These are phyloP conservation scores for Ceratocystis papillata DNA, from an alignment of 2,329 filamentous ascomycete genomes.

Conservation along the genomic window DNA sequence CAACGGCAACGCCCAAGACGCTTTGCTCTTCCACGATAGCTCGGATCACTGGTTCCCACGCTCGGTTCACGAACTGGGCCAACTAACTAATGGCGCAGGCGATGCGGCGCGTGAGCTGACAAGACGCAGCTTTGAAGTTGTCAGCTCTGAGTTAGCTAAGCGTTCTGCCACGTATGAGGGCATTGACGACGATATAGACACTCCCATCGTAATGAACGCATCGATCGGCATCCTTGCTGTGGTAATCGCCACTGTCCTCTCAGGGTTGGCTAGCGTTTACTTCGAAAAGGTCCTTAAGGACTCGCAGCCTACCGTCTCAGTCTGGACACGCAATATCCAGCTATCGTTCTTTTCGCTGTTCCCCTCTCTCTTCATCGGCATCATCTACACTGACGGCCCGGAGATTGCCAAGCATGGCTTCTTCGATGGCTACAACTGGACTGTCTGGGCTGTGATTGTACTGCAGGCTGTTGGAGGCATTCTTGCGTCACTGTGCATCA, in stretches of 20 bases:
- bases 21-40: conserved; percentile 53
- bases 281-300: conserved; percentile 90
- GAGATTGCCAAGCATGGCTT: conserved; percentile 77
- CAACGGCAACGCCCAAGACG: conserved; percentile 42
- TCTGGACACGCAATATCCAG: conserved; percentile 94
- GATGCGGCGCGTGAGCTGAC: conserved; percentile 43
- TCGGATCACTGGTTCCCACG: conserved; percentile 62
- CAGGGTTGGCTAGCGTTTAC: conserved; percentile 74
- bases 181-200: conserved; percentile 54
- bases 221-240: conserved; percentile 71
- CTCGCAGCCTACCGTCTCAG: conserved; percentile 58
- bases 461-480: conserved; percentile 79
- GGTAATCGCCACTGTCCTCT: conserved; percentile 64
- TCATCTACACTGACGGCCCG: conserved; percentile 76
- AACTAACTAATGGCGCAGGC: conserved; percentile 39
- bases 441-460: conserved; percentile 76
- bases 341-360: conserved; percentile 90
- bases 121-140: conserved; percentile 35
- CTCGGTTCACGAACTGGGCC: conserved; percentile 64
- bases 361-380: conserved; percentile 73
- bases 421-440: conserved; percentile 86
- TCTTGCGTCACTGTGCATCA: conserved; percentile 43
- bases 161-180: conserved; percentile 85
- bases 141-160: conserved; percentile 34
- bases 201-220: conserved; percentile 36